phyloP scores from a whole-genome alignment of 2,329 filamentous ascomycete species.

The Ramularia endophylla region DNA sequence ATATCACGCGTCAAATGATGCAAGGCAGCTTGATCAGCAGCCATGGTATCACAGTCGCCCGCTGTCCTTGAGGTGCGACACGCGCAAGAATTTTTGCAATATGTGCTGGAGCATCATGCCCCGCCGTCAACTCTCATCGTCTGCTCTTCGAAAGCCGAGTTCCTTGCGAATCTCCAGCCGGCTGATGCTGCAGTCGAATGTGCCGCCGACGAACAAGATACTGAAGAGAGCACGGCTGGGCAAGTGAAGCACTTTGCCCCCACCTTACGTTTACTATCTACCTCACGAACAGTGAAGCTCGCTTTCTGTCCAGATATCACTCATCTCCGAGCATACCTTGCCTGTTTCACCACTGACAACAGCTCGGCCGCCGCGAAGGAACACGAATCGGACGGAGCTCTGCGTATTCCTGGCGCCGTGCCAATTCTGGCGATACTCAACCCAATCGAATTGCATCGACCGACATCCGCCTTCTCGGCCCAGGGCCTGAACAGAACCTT shows the following conservation, averaged over 20 bases:
- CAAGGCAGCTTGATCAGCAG: background rate
- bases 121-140: slow-evolving; percentile 64
- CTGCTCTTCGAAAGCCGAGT: slow-evolving; percentile 59
- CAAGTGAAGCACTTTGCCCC: slow-evolving; percentile 30
- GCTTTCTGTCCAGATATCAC: slow-evolving; percentile 70
- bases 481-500: slow-evolving; percentile 62
- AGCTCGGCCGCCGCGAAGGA: slow-evolving; percentile 9
- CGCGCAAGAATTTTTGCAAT: slow-evolving; percentile 53
- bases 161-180: slow-evolving; percentile 52
- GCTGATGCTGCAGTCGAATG: no score
- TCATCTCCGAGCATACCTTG: slow-evolving; percentile 69
- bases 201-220: background rate
- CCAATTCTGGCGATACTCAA: slow-evolving; percentile 59
- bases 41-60: slow-evolving; percentile 20
- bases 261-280: slow-evolving; percentile 63
- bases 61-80: slow-evolving; percentile 35
- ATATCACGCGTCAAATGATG: no score
- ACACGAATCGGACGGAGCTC: slow-evolving; percentile 2
- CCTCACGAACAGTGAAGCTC: slow-evolving; percentile 62
- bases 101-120: slow-evolving; percentile 53
- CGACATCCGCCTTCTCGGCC: slow-evolving; percentile 67
- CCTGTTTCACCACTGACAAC: slow-evolving; percentile 10
- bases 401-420: slow-evolving; percentile 8
- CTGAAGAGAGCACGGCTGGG: background rate
- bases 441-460: slow-evolving; percentile 58